Evolutionary conservation across 2,329 filamentous ascomycete species (phyloP).

Genomic region (Calonectria pseudoreteaudii): DNA sequence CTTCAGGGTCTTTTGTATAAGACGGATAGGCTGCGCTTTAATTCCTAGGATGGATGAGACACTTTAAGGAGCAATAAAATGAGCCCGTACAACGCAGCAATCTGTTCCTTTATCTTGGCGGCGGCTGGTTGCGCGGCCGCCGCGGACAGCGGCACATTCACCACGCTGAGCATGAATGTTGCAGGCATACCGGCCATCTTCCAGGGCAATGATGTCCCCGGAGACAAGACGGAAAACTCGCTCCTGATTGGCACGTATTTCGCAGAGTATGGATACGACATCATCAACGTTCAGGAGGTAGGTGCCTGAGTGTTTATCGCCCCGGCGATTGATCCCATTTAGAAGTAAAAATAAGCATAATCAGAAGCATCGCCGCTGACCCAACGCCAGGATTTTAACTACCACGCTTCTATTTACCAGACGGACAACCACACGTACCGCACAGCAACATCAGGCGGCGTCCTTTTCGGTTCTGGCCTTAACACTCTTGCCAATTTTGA

Average conservation of each 20-base stretch:
- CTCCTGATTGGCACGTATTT: conserved; percentile 68
- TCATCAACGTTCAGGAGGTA: conserved; percentile 73
- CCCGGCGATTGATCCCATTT: background rate
- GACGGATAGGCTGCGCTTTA: background rate
- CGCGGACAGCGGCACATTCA: conserved; percentile 9
- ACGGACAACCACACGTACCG: conserved; percentile 70
- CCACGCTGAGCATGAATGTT: conserved; percentile 56
- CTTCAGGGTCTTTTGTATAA: background rate
- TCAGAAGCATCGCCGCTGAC: background rate
- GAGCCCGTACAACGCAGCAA: background rate
- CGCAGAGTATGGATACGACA: conserved; percentile 66
- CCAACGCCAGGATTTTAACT: conserved; percentile 69
- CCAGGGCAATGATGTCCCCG: conserved; percentile 70
- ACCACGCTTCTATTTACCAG: conserved; percentile 72
- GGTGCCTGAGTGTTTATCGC: background rate
- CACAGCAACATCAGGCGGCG: conserved; percentile 74
- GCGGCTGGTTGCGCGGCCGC: conserved; percentile 6
- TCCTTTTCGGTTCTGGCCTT: conserved; percentile 71
- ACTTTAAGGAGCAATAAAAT: background rate
- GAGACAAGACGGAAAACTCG: conserved; percentile 71
- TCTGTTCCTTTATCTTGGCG: conserved; percentile 1
- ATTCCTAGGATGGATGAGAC: background rate
- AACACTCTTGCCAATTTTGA: conserved; percentile 72
- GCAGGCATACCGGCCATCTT: conserved; percentile 69
- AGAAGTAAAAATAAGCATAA: background rate